Evolutionary conservation across 306 rosid genomes (phyloP), one percentile per base, ranked within the genome.

Genomic region (Datisca glomerata): DNA sequence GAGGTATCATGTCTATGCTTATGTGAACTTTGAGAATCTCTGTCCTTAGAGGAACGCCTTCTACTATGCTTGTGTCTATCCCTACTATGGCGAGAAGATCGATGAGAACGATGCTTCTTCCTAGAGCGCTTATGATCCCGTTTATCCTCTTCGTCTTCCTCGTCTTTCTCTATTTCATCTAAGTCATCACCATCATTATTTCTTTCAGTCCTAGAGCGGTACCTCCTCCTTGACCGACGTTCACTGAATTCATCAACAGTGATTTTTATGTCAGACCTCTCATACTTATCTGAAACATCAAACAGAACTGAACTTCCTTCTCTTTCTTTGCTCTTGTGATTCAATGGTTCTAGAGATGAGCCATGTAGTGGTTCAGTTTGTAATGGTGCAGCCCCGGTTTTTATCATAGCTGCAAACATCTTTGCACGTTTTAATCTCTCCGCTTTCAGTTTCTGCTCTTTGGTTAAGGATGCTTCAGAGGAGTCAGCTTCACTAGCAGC

Each of bases 371-470:
- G 41, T 33, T 80, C 89, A 7, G 51, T 56, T 66, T 67, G 75
- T 29, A 65, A 32, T 12, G 81, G 68, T 33, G 71, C 80, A 51
- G 46, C 60, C 40, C 89, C 70, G 51, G 64, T 39, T 51, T 85
- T 77, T 47, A 85, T 47, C 85, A 85, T 85, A 56, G 74, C 78
- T 24, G 93, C 78, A 69, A 85, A 85, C 76, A 72, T 74, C 66
- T 77, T 80, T 18, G 96, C 93, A 34, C 93, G 78, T 74, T 74
- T 85, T 72, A 85, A 67, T 56, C 96, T 80, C 72, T 80, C 96
- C 4, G 89, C 82, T 61, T 74, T 85, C 31, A 80, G 65, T 65
- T 72, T 80, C 70, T 77, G 77, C 68, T 80, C 85, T 62, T 59
- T 71, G 47, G 84, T 65, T 80, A 76, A 63, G 27, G 68, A 72